Evolutionary conservation across 2,329 filamentous ascomycete genomes (phyloP).

Genomic region (Plenodomus lindquistii): DNA sequence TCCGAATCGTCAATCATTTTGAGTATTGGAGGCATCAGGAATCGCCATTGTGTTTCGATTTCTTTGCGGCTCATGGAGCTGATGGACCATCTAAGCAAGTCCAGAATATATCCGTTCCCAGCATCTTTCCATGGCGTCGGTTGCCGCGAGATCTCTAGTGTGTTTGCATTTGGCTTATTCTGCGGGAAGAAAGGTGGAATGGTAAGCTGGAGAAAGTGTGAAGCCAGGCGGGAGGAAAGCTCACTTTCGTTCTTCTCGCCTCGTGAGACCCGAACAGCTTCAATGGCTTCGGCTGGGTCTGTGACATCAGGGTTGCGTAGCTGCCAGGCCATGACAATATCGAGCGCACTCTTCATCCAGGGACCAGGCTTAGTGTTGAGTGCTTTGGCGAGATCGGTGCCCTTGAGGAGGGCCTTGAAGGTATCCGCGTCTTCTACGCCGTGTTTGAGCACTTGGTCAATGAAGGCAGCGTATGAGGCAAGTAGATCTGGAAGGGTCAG

Average conservation of each 20-base stretch:
- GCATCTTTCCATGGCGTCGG: constrained; percentile 62
- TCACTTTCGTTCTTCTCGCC: constrained; percentile 56
- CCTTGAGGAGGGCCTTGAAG: constrained; percentile 65
- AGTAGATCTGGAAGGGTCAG: constrained; percentile 48
- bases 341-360: constrained; percentile 83
- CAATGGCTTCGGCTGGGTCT: constrained; percentile 56
- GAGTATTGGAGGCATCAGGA: constrained; percentile 71
- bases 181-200: constrained; percentile 68
- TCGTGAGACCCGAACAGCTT: constrained; percentile 47
- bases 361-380: constrained; percentile 70
- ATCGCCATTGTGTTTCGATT: constrained; percentile 65
- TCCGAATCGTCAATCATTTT: constrained; percentile 68
- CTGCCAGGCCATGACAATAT: constrained; percentile 86
- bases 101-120: constrained; percentile 54
- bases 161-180: constrained; percentile 29
- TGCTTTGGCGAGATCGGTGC: constrained; percentile 69
- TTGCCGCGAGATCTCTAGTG: constrained; percentile 63
- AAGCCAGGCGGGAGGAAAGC: constrained; percentile 54
- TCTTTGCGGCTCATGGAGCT: constrained; percentile 52
- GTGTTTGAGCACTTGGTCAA: constrained; percentile 55
- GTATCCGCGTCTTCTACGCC: constrained; percentile 56
- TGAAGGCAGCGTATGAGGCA: constrained; percentile 57
- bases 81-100: constrained; percentile 66
- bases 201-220: constrained; percentile 63
- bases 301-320: constrained; percentile 72